These are phyloP conservation scores for Arthrobotrys sinensis DNA, from an alignment of 2,329 filamentous ascomycete species.

Conservation along the genomic window DNA sequence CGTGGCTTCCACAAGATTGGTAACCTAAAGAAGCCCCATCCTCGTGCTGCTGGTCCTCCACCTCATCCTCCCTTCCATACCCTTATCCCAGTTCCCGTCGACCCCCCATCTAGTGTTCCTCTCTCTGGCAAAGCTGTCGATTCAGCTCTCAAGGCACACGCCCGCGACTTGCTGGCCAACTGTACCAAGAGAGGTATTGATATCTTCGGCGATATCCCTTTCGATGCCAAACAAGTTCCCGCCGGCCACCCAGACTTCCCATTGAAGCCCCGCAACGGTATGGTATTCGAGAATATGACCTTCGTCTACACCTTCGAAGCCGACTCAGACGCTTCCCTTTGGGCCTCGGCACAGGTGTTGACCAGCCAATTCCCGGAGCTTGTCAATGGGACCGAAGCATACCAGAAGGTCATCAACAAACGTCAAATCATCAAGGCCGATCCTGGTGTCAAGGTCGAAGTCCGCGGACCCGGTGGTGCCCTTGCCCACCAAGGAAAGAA, in stretches of 20 bases:
- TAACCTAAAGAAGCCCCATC: not conserved
- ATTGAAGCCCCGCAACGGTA: slow-evolving; percentile 8
- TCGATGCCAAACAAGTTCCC: slow-evolving; percentile 12
- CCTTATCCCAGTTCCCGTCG: not conserved
- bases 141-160: not conserved
- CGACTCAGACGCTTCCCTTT: slow-evolving; percentile 37
- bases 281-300: slow-evolving; percentile 4
- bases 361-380: slow-evolving; percentile 39
- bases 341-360: slow-evolving; percentile 40
- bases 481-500: not conserved
- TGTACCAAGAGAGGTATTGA: slow-evolving; percentile 21
- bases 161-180: slow-evolving; percentile 10
- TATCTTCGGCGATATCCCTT: slow-evolving; percentile 26
- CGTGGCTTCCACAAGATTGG: not conserved
- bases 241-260: not conserved
- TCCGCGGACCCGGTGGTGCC: not conserved
- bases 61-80: not conserved
- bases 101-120: not conserved
- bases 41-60: not conserved
- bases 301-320: slow-evolving; percentile 33
- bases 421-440: not conserved
- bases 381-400: slow-evolving; percentile 34
- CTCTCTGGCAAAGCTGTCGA: not conserved
- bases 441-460: not conserved
- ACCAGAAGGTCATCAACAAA: slow-evolving; percentile 19